Percentiles rank a stretch among this genome's conserved stretches.
These are phyloP conservation scores for Byssothecium circinans DNA, from an alignment of 2,329 filamentous ascomycete species.

Conservation along the genomic window DNA sequence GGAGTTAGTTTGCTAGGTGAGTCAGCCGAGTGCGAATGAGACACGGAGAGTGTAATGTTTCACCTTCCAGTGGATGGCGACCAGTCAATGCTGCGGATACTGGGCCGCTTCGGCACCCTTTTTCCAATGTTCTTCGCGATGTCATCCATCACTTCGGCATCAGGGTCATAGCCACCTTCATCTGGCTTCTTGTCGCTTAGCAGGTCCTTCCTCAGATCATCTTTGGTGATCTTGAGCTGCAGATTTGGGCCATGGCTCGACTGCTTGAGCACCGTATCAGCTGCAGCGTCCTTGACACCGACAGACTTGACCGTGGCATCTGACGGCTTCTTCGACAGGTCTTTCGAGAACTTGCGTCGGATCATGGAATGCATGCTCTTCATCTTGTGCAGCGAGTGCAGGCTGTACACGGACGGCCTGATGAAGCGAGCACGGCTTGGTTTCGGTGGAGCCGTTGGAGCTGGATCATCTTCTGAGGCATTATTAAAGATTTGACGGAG, in stretches of 20 bases:
- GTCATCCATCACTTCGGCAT: conserved; percentile 40
- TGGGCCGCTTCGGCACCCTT: conserved; percentile 35
- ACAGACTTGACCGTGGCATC: conserved; percentile 5
- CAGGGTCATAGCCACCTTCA: conserved; percentile 43
- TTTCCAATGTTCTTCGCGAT: conserved; percentile 34
- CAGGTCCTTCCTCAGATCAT: conserved; percentile 35
- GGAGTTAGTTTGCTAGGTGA: conserved; percentile 28
- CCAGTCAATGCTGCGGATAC: conserved; percentile 42
- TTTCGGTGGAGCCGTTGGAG: conserved; percentile 16
- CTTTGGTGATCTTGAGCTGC: conserved; percentile 35
- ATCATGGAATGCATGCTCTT: conserved; percentile 39
- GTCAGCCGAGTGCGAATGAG: conserved; percentile 12
- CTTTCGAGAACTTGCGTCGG: conserved; percentile 35
- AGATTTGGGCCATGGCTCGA: conserved; percentile 19
- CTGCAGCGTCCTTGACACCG: conserved; percentile 9
- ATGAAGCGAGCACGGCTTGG: conserved; percentile 23
- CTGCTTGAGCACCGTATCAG: conserved; percentile 31
- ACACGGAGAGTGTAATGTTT: background rate
- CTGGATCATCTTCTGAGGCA: conserved; percentile 18
- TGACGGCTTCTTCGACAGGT: conserved; percentile 20
- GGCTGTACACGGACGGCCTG: conserved; percentile 32
- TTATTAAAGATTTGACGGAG: conserved; percentile 39
- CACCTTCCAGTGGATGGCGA: conserved; percentile 31
- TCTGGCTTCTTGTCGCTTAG: conserved; percentile 34
- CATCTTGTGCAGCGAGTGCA: conserved; percentile 39